Evolutionary conservation across 768 basidiomycete genomes (phyloP), one percentile per base, ranked within the genome.

Genomic region (Aureoboletus auriporus): DNA sequence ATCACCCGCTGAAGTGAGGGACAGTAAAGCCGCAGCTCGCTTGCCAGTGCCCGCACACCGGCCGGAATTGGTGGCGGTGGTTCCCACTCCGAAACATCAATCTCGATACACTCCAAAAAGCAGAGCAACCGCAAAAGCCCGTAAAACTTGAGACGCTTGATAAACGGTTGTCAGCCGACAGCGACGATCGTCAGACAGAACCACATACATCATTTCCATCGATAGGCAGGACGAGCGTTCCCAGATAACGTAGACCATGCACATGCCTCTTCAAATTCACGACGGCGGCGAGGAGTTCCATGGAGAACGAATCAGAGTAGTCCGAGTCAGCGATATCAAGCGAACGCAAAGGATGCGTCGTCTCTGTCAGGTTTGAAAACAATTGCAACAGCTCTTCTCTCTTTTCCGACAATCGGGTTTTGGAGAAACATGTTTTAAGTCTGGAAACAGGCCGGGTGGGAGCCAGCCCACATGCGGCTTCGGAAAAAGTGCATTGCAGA

Each of bases 351-450:
- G 75, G 55, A 17, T 55, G 56, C 5, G 73, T 73, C 5, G 82
- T 77, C 12, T 65, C 69, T 41, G 59, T 67, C 38, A 84, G 60
- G 39, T 70, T 75, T 4, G 72, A 69, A 46, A 83, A 65, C 20
- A 86, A 67, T 1, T 70, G 53, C 0, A 57, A 54, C 67, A 84
- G 65, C 60, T 86, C 84, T 1, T 68, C 65, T 29, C 72, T 71
- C 66, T 83, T 83, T 38, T 76, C 78, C 5, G 54, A 59, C 2
- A 67, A 44, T 43, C 69, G 70, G n/a, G 77, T 69, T 44, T 71
- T 70, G 20, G 83, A 83, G 62, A 86, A 82, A 58, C 84, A 85
- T 6, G 83, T 84, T 64, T 86, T 86, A 48, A 86, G 71, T 46
- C 75, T 77, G 2, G 77, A 73, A 35, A 87, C 64, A 7, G 84